Conservation (phyloP, 768 basidiomycete species). For the Serpula lacrymans region DNA sequence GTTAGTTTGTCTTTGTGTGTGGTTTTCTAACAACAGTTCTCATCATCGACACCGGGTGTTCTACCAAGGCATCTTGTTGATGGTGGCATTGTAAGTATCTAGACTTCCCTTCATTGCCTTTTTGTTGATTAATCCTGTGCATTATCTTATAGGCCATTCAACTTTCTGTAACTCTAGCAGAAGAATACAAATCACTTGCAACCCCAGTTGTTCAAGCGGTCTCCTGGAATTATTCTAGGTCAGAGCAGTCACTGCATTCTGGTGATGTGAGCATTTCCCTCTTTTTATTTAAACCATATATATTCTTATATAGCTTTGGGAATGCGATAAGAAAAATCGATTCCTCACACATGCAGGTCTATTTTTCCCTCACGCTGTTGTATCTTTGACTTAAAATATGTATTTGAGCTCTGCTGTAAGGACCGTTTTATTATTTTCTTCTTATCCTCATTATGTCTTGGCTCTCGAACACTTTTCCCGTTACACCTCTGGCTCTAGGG, state of each 20-base stretch:
- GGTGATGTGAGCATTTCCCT: neutral
- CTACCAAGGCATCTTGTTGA: conserved; percentile 3
- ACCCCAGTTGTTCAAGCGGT: neutral
- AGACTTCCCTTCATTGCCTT: neutral
- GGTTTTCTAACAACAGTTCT: too few relatives aligned
- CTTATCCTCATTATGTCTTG: too few relatives aligned
- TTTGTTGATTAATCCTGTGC: too few relatives aligned
- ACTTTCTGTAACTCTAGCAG: neutral
- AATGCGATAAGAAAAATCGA: neutral
- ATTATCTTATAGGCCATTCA: conserved; percentile 5
- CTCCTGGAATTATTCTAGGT: neutral
- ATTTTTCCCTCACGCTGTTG: neutral
- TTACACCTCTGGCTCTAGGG: too few relatives aligned
- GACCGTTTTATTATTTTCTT: too few relatives aligned
- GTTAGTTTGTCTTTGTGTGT: too few relatives aligned
- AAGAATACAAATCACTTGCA: conserved; percentile 1
- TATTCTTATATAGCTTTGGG: neutral
- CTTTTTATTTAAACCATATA: neutral
- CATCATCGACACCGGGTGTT: too few relatives aligned
- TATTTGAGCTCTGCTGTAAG: too few relatives aligned
- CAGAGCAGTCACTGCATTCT: neutral
- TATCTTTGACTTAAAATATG: too few relatives aligned
- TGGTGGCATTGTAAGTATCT: neutral
- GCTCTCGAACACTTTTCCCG: too few relatives aligned
- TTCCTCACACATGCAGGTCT: conserved; percentile 1